Evolutionary conservation across 805 yeast species (phyloP), one percentile per base, ranked within the genome.

Genomic region (Brettanomyces anomalus): DNA sequence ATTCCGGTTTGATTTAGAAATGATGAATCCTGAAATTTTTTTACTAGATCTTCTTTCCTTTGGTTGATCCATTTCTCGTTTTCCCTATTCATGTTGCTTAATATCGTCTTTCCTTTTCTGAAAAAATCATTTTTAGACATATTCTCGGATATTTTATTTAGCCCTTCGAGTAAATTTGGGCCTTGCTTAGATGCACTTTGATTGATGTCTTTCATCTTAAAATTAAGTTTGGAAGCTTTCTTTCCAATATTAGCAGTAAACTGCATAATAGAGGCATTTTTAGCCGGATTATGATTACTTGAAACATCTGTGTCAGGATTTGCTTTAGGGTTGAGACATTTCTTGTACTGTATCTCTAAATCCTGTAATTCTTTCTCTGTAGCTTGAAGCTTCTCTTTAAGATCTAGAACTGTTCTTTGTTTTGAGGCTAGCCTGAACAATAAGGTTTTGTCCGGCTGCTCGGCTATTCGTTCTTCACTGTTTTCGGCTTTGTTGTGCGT

Each of bases 391-490:
- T 66, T 65, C n/a, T 64, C 58, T 50, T 70, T 72, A 44, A 74
- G 54, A 39, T 76, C 81, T 15, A 67, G 47, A 7, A 78, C 67
- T 43, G 68, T 68, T 46, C 79, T 66, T 51, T 77, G 81, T 52
- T 79, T 78, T 2, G 69, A 51, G 0, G 83, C 77, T 40, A 72
- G 49, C 36, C 58, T 56, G 41, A 57, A 66, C 32, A 72, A 51
- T 15, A 72, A 14, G 7, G 47, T 43, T 19, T 52, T 42, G 3
- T 41, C 40, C 5, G 31, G 15, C n/a, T 36, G 8, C 5, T 19
- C 31, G 7, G 8, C 7, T 30, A 15, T 16, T 4, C 36, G 20
- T 8, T 19, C 26, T 30, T 44, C 40, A n/a, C 31, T 10, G 17
- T 30, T 17, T 24, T 19, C 42, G 8, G 41, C 33, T 20, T 37